Evolutionary conservation across 768 basidiomycete genomes (phyloP).

Genomic region (Mycena crocata): DNA sequence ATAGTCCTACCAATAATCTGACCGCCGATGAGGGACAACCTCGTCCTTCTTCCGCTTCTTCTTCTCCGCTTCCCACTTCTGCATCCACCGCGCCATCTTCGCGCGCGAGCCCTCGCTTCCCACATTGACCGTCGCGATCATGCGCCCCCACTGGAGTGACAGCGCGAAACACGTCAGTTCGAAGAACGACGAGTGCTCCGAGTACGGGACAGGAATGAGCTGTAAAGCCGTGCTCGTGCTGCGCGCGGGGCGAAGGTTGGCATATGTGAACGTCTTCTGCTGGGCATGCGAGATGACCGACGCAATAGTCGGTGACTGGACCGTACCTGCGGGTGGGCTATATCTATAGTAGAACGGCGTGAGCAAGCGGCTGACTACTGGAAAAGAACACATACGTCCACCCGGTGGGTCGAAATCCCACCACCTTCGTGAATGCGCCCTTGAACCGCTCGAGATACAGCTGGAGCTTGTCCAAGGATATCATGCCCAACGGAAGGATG

Average conservation of each 20-base stretch:
- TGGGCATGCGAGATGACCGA: conserved; percentile 77
- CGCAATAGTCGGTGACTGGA: conserved; percentile 71
- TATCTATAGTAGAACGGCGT: conserved; percentile 56
- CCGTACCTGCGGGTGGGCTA: conserved; percentile 71
- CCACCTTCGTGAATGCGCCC: conserved; percentile 73
- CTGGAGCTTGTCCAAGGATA: conserved; percentile 82
- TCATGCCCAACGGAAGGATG: conserved; percentile 80
- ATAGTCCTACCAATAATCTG: conserved; percentile 58
- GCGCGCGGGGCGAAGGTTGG: conserved; percentile 73
- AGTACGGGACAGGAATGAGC: conserved; percentile 90
- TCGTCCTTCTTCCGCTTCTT: conserved; percentile 58
- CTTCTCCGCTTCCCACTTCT: conserved; percentile 89
- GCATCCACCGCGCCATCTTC: conserved; percentile 92
- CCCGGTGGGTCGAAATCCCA: conserved; percentile 94
- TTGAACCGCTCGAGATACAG: conserved; percentile 82
- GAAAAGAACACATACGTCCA: conserved; percentile 79
- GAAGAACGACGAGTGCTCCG: conserved; percentile 96
- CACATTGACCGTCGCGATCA: conserved; percentile 97
- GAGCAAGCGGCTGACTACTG: background rate
- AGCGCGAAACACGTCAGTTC: conserved; percentile 96
- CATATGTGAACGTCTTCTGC: conserved; percentile 73
- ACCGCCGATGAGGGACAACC: conserved; percentile 54
- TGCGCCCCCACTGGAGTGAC: conserved; percentile 84
- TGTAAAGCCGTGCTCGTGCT: conserved; percentile 78
- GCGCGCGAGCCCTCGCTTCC: conserved; percentile 76